A percentile compares a stretch with the other conserved stretches of the same genome.
These are phyloP conservation scores for Cutaneotrichosporon dermatis DNA, from an alignment of 1,284 basidiomycete species.

Conservation along the genomic window DNA sequence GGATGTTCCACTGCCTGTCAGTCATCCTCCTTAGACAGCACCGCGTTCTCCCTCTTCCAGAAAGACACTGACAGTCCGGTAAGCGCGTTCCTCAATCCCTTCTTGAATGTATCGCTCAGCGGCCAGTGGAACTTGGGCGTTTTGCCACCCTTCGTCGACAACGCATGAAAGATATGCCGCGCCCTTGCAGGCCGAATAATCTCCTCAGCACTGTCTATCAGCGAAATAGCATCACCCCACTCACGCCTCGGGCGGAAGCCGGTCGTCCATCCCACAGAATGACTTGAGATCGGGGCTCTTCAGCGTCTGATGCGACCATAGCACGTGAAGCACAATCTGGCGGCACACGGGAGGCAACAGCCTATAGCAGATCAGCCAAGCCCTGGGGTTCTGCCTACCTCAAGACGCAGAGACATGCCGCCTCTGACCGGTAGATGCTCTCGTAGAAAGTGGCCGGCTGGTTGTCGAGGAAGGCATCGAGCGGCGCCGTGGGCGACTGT, in stretches of 20 bases:
- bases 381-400: slow-evolving; percentile 53
- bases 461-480: slow-evolving; percentile 70
- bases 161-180: slow-evolving; percentile 65
- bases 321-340: slow-evolving; percentile 82
- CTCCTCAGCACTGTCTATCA: slow-evolving; percentile 59
- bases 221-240: slow-evolving; percentile 6
- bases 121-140: slow-evolving; percentile 49
- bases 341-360: slow-evolving; percentile 79
- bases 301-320: slow-evolving; percentile 84
- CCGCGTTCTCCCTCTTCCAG: slow-evolving; percentile 7
- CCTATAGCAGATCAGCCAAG: slow-evolving; percentile 49
- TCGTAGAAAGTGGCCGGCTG: slow-evolving; percentile 79
- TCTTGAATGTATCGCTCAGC: slow-evolving; percentile 71
- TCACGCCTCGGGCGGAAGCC: slow-evolving; percentile 25
- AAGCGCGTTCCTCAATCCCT: slow-evolving; percentile 76
- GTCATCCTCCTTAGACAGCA: background rate
- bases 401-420: slow-evolving; percentile 89
- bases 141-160: slow-evolving; percentile 50
- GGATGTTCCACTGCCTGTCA: slow-evolving; percentile 65
- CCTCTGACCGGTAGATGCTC: slow-evolving; percentile 81
- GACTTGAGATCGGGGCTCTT: slow-evolving; percentile 66
- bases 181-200: slow-evolving; percentile 63
- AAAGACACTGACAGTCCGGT: slow-evolving; percentile 70
- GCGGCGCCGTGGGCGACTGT: slow-evolving; percentile 38
- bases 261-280: slow-evolving; percentile 64